Percentiles rank a stretch among this genome's conserved stretches.
Evolutionary conservation across 2,329 filamentous ascomycete genomes (phyloP).

Genomic region (Apiospora aurea): DNA sequence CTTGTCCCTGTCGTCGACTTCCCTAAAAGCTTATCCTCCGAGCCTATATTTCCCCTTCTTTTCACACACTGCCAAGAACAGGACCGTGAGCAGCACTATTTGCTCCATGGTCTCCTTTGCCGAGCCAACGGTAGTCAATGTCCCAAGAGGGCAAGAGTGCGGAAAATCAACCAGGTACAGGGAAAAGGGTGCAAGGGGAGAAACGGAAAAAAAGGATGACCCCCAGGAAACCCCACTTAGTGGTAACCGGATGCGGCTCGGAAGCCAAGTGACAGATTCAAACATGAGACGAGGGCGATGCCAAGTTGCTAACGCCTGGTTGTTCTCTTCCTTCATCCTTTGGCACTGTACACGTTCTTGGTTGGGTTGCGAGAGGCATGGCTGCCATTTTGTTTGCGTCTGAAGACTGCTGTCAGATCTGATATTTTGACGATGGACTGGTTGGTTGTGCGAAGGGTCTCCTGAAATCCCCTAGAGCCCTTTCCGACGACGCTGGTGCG

Average conservation of each 20-base stretch:
- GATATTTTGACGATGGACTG: background rate
- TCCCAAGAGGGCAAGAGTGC: slow-evolving; percentile 3
- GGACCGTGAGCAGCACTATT: background rate
- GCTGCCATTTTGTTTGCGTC: background rate
- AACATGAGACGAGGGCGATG: slow-evolving; percentile 23
- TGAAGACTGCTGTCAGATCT: slow-evolving; percentile 4
- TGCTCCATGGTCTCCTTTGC: background rate
- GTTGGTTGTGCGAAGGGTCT: background rate
- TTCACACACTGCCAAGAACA: slow-evolving; percentile 7
- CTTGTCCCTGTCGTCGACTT: background rate
- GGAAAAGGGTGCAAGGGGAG: background rate
- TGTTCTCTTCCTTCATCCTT: background rate
- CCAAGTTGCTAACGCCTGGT: background rate
- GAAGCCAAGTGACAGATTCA: slow-evolving; percentile 25
- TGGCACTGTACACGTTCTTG: slow-evolving; percentile 4
- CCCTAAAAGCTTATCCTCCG: background rate
- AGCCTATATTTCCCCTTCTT: slow-evolving; percentile 15
- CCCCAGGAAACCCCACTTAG: slow-evolving; percentile 15
- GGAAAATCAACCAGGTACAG: slow-evolving; percentile 9
- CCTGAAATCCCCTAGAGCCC: background rate
- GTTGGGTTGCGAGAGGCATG: background rate
- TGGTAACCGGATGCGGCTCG: slow-evolving; percentile 24
- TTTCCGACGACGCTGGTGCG: background rate
- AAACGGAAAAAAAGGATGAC: background rate
- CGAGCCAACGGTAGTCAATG: background rate